These are phyloP conservation scores for Globomyces pollinis-pini DNA, from an alignment of 192 early-diverging fungal species.

Conservation along the genomic window DNA sequence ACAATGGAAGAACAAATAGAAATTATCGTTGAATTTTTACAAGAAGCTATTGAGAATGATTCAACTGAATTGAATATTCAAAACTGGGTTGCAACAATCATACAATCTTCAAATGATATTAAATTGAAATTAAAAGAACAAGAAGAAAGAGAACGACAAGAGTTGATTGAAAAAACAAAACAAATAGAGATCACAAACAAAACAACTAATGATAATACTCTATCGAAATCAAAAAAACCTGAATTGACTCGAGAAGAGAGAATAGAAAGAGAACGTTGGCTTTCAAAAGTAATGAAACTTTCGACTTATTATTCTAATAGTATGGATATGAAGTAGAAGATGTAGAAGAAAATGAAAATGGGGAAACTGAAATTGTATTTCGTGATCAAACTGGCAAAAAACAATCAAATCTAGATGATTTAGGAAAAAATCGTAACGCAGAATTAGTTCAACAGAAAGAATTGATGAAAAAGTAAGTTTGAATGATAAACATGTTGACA, in stretches of 20 bases:
- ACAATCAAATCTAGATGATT: constrained; percentile 34
- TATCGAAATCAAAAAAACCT: constrained; percentile 20
- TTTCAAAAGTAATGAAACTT: too few relatives aligned
- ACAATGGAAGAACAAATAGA: constrained; percentile 59
- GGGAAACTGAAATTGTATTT: constrained; percentile 58
- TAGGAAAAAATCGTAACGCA: background rate
- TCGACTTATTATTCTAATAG: background rate
- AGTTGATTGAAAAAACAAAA: constrained; percentile 28
- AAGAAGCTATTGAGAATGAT: constrained; percentile 39
- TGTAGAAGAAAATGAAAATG: constrained; percentile 46
- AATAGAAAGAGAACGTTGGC: constrained; percentile 36
- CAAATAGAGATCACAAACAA: background rate
- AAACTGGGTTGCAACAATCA: constrained; percentile 9
- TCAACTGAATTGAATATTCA: constrained; percentile 10
- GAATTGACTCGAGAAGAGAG: constrained; percentile 44
- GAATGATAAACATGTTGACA: background rate
- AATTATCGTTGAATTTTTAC: constrained; percentile 61
- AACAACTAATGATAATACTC: constrained; percentile 7
- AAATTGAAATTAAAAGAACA: constrained; percentile 9
- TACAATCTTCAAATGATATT: constrained; percentile 32
- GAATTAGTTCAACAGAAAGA: constrained; percentile 37
- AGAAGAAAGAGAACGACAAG: constrained; percentile 9
- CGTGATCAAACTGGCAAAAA: constrained; percentile 31
- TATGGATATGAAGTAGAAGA: constrained; percentile 62
- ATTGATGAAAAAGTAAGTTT: constrained; percentile 15